Conservation (phyloP, 805 yeast species). For the Ogataea parapolymorpha region DNA sequence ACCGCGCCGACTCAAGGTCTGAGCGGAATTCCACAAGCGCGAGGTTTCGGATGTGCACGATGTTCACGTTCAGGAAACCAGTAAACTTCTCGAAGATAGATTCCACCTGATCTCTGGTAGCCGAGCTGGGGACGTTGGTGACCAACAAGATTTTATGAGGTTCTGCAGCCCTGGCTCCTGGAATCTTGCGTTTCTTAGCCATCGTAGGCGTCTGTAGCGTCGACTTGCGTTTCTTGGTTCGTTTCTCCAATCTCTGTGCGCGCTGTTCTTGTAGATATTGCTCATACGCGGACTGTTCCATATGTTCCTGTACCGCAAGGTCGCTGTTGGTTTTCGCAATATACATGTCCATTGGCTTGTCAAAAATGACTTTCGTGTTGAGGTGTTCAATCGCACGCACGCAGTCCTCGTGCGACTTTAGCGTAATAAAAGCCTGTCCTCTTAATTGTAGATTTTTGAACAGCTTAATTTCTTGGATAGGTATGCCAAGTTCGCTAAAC, state of each 20-base stretch:
- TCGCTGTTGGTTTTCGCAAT: constrained; percentile 47
- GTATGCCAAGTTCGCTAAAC: constrained; percentile 49
- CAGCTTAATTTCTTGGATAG: constrained; percentile 45
- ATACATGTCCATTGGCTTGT: constrained; percentile 45
- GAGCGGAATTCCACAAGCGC: constrained; percentile 78
- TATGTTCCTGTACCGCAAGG: constrained; percentile 13
- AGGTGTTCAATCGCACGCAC: constrained; percentile 41
- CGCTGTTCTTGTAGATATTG: constrained; percentile 19
- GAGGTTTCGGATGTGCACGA: constrained; percentile 62
- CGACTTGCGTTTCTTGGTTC: constrained; percentile 20
- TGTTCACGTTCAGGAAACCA: constrained; percentile 67
- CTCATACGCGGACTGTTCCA: constrained; percentile 17
- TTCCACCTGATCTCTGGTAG: constrained; percentile 39
- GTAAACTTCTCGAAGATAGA: constrained; percentile 44
- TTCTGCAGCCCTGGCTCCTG: constrained; percentile 33
- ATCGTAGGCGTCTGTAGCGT: constrained; percentile 16
- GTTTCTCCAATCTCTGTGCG: constrained; percentile 22
- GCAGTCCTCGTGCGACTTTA: constrained; percentile 42
- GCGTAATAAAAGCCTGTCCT: constrained; percentile 81
- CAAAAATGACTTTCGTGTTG: constrained; percentile 41
- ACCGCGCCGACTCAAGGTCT: constrained; percentile 43
- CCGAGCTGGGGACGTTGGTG: constrained; percentile 55
- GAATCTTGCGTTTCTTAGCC: constrained; percentile 13
- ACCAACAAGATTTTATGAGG: constrained; percentile 70
- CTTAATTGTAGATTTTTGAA: constrained; percentile 61